These are phyloP conservation scores for Suhomyces canberraensis DNA, from an alignment of 805 yeast species.

Conservation along the genomic window DNA sequence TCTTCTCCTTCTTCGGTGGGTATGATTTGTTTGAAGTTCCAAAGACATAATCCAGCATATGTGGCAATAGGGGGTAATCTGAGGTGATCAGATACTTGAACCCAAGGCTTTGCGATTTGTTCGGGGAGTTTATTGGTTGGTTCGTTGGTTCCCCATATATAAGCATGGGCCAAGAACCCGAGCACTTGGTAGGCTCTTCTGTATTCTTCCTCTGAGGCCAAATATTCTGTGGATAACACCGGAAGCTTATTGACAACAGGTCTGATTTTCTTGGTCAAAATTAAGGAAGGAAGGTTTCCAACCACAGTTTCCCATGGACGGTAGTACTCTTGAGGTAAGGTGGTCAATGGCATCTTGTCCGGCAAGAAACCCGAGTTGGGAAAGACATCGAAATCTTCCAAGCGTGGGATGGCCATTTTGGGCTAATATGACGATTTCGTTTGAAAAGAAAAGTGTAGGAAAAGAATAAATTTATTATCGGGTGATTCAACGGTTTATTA, in stretches of 20 bases:
- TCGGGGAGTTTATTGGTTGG: slow-evolving; percentile 65
- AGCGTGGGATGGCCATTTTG: slow-evolving; percentile 13
- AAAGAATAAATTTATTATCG: too few species aligned
- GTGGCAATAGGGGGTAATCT: slow-evolving; percentile 85
- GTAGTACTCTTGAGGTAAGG: slow-evolving; percentile 60
- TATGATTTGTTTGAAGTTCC: slow-evolving; percentile 75
- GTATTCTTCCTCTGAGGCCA: slow-evolving; percentile 47
- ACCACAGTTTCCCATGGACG: slow-evolving; percentile 76
- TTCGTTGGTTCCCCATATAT: slow-evolving; percentile 75
- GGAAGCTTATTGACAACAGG: slow-evolving; percentile 62
- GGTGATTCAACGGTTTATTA: too few species aligned
- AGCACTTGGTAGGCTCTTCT: slow-evolving; percentile 80
- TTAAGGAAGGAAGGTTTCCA: slow-evolving; percentile 64
- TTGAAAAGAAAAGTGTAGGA: neutral
- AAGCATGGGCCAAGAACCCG: slow-evolving; percentile 82
- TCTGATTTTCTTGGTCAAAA: slow-evolving; percentile 63
- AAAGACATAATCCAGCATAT: slow-evolving; percentile 80
- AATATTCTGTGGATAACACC: slow-evolving; percentile 45
- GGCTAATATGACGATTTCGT: too few species aligned
- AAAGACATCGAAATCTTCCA: slow-evolving; percentile 69
- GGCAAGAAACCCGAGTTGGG: slow-evolving; percentile 79
- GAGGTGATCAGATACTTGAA: slow-evolving; percentile 53
- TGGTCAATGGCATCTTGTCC: slow-evolving; percentile 54
- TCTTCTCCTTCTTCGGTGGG: slow-evolving; percentile 35
- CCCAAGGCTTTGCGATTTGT: slow-evolving; percentile 68